phyloP scores from a whole-genome alignment of 2,329 filamentous ascomycete species.

The Talaromyces sp. region DNA sequence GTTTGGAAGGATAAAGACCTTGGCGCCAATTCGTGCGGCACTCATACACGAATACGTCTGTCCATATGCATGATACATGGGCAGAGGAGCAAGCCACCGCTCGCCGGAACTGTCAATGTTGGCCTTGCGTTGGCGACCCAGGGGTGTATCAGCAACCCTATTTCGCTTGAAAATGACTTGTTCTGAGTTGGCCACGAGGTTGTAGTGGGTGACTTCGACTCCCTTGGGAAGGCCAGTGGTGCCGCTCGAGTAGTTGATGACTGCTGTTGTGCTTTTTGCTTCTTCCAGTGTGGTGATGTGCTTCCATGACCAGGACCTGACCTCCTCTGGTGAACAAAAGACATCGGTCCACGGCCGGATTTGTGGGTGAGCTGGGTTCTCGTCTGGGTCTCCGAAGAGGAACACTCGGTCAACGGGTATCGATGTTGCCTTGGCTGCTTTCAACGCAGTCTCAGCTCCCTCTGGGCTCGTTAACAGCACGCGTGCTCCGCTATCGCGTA shows the following conservation, averaged over 20 bases:
- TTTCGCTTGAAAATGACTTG: constrained; percentile 46
- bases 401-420: not conserved
- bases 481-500: not conserved
- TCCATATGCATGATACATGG: constrained; percentile 68
- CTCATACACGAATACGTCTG: constrained; percentile 1
- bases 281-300: not conserved
- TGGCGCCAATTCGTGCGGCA: not conserved
- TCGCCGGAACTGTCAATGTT: constrained; percentile 20
- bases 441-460: not conserved
- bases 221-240: constrained; percentile 17
- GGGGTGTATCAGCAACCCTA: not conserved
- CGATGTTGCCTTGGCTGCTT: not conserved
- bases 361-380: too few species aligned
- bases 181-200: constrained; percentile 49
- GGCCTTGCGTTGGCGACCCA: not conserved
- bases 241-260: constrained; percentile 24
- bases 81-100: constrained; percentile 62
- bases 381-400: too few species aligned
- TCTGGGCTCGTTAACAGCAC: not conserved
- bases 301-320: not conserved
- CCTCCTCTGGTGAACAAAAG: not conserved
- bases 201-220: constrained; percentile 5
- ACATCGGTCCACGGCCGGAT: not conserved
- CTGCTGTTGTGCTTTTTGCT: not conserved
- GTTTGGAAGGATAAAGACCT: constrained; percentile 1